Evolutionary conservation across 2,329 filamentous ascomycete genomes (phyloP).

Genomic region (Fusarium musae): DNA sequence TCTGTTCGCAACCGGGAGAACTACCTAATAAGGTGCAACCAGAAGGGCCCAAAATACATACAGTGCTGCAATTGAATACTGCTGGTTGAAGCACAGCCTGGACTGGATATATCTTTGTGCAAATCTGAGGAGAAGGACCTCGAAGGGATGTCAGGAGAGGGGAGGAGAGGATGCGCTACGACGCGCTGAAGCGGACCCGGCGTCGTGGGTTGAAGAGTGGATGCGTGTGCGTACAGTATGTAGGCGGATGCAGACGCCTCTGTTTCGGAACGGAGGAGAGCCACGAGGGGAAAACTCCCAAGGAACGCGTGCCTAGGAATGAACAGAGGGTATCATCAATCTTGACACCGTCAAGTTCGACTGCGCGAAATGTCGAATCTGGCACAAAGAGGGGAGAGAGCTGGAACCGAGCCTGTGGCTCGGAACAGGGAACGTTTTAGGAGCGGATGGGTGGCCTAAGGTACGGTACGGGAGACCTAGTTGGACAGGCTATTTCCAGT

Average conservation of each 20-base stretch:
- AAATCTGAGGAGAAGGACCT: constrained; percentile 28
- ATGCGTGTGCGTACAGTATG: constrained; percentile 4
- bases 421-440: constrained; percentile 34
- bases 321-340: constrained; percentile 27
- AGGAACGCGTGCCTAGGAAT: constrained; percentile 20
- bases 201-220: constrained; percentile 24
- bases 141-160: constrained; percentile 26
- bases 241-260: background rate
- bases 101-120: constrained; percentile 8
- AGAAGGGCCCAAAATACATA: background rate
- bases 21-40: constrained; percentile 13
- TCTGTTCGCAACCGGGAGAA: constrained; percentile 3
- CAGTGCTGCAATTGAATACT: constrained; percentile 6
- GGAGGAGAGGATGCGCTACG: constrained; percentile 25
- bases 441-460: constrained; percentile 28
- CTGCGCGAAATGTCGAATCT: constrained; percentile 34
- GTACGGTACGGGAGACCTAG: constrained; percentile 27
- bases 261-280: background rate
- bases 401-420: constrained; percentile 28
- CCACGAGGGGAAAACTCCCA: background rate
- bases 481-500: constrained; percentile 36
- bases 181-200: constrained; percentile 20
- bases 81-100: constrained; percentile 8
- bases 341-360: constrained; percentile 17
- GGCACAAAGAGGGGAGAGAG: constrained; percentile 32